Conservation (phyloP, 2,329 filamentous ascomycete species). For the Diaporthe amygdali region DNA sequence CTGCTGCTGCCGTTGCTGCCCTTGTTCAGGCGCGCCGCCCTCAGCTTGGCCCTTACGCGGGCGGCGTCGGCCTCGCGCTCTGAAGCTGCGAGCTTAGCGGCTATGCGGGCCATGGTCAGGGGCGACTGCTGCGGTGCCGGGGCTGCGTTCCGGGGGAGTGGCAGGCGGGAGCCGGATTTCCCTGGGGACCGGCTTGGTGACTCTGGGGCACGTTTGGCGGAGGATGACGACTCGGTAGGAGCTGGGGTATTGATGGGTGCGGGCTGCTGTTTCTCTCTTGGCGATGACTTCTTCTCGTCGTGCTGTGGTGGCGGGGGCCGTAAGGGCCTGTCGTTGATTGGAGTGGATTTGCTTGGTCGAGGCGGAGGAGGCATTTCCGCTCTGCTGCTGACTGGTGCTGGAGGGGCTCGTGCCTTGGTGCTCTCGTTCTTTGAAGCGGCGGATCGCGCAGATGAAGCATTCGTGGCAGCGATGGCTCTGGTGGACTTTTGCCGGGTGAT, state of each 20-base stretch:
- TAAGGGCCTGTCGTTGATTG: not conserved
- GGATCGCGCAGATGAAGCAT: constrained; percentile 10
- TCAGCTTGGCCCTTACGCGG: constrained; percentile 66
- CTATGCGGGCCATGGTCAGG: constrained; percentile 65
- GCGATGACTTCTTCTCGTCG: constrained; percentile 18
- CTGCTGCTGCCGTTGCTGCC: constrained; percentile 21
- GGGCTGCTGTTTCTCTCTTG: constrained; percentile 26
- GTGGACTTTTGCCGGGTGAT: constrained; percentile 16
- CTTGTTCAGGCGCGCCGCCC: constrained; percentile 52
- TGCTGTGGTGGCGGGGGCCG: not conserved
- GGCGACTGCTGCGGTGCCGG: constrained; percentile 58
- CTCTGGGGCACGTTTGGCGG: constrained; percentile 18
- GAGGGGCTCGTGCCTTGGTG: not conserved
- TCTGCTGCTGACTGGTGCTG: not conserved
- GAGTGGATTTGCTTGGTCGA: constrained; percentile 8
- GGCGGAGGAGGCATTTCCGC: constrained; percentile 25
- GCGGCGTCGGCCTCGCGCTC: constrained; percentile 69
- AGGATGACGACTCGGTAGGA: not conserved
- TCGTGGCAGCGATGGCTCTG: constrained; percentile 16
- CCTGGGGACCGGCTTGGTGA: constrained; percentile 31
- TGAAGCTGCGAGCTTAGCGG: constrained; percentile 67
- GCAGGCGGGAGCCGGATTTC: constrained; percentile 37
- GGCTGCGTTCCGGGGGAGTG: constrained; percentile 40
- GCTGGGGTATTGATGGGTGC: constrained; percentile 15
- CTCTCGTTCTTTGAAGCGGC: constrained; percentile 11